phyloP scores from a whole-genome alignment of 202 grass and related monocot genomes.

The Panicum virgatum region DNA sequence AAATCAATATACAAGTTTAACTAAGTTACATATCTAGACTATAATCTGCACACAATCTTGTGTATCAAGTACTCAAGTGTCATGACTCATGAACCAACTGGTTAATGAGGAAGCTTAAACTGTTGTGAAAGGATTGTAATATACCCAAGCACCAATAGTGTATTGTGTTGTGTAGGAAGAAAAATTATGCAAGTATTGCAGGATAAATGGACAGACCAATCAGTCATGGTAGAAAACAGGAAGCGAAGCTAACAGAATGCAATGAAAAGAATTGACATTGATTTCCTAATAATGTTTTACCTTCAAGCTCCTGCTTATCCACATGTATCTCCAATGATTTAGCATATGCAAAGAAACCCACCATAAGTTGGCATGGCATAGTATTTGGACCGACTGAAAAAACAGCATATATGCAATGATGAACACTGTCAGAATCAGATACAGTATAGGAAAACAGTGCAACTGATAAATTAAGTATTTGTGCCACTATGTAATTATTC shows the following conservation, averaged over 20 bases:
- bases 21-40: background rate
- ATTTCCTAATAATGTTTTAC: conserved; percentile 40
- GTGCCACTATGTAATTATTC: background rate
- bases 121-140: background rate
- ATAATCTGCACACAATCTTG: background rate
- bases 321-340: conserved; percentile 86
- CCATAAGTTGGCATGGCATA: conserved; percentile 92
- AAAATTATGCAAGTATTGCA: background rate
- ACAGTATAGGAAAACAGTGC: background rate
- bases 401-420: conserved; percentile 29
- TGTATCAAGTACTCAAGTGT: background rate
- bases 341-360: conserved; percentile 98
- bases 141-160: background rate
- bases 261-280: background rate
- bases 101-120: background rate
- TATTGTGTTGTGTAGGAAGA: background rate
- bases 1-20: background rate
- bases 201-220: background rate
- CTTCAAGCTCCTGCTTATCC: conserved; percentile 92
- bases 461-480: background rate
- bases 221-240: background rate
- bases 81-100: background rate
- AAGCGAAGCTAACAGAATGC: background rate
- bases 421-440: conserved; percentile 12
- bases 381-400: conserved; percentile 77